Percentiles rank a stretch among this genome's conserved stretches.
Conservation (phyloP, 176 grass and related monocot genomes). For the Eragrostis nindensis region DNA sequence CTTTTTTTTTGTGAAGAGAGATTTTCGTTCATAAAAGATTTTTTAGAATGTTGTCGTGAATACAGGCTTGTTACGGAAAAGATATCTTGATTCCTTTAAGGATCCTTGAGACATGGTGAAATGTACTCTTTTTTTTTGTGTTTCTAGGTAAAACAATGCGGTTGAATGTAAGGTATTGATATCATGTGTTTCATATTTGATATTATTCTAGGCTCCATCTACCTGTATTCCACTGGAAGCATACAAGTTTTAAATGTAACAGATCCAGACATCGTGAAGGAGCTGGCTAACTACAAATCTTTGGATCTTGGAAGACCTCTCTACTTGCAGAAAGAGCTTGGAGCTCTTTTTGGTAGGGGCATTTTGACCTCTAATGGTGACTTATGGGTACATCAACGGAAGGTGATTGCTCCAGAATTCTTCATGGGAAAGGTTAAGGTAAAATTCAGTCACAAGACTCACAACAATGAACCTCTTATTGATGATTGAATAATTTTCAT, state of each 20-base stretch:
- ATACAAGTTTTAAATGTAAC: constrained; percentile 55
- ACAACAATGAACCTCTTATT: neutral
- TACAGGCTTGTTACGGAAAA: neutral
- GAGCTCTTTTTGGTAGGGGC: constrained; percentile 67
- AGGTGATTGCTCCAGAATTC: constrained; percentile 76
- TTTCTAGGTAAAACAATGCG: neutral
- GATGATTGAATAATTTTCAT: neutral
- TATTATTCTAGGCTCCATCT: constrained; percentile 52
- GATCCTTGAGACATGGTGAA: neutral
- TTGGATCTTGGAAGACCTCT: constrained; percentile 66
- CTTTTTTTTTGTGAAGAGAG: neutral
- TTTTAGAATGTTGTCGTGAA: neutral
- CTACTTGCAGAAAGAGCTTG: constrained; percentile 61
- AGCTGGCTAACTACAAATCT: constrained; percentile 59
- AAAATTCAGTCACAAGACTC: constrained; percentile 26
- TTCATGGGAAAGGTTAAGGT: constrained; percentile 96
- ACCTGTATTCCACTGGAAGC: constrained; percentile 68
- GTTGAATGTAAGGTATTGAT: neutral
- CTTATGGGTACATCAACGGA: constrained; percentile 75
- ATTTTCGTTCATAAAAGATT: neutral
- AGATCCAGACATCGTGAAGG: constrained; percentile 73
- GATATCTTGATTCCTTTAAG: neutral
- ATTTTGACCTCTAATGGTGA: constrained; percentile 68
- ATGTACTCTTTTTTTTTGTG: neutral
- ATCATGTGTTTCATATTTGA: neutral